Evolutionary conservation across 2,329 filamentous ascomycete species (phyloP).

Genomic region (Colletotrichum sojae): DNA sequence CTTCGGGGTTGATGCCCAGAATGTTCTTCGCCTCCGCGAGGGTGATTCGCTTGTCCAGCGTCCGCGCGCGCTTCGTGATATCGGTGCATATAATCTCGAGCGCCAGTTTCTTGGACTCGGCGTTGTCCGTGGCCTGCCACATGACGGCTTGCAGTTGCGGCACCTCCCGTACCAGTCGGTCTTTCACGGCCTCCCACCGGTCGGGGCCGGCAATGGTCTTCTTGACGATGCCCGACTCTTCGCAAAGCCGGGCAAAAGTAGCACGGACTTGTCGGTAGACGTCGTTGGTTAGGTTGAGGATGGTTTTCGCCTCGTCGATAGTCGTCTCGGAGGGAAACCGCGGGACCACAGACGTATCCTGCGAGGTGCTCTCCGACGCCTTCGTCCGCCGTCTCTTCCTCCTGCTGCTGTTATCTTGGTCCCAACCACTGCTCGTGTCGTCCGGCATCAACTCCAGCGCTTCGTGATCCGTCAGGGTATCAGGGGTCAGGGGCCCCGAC

Average conservation of each 20-base stretch:
- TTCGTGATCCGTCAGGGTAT: slow-evolving; percentile 35
- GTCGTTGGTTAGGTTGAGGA: slow-evolving; percentile 73
- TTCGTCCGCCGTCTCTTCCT: slow-evolving; percentile 38
- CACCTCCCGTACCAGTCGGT: slow-evolving; percentile 74
- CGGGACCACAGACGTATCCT: slow-evolving; percentile 77
- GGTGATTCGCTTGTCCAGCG: slow-evolving; percentile 76
- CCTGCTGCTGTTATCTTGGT: slow-evolving; percentile 21
- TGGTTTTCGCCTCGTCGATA: slow-evolving; percentile 81
- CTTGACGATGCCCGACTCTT: slow-evolving; percentile 76
- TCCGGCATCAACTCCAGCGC: slow-evolving; percentile 6
- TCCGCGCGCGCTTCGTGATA: slow-evolving; percentile 83
- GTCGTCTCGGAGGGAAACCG: slow-evolving; percentile 88
- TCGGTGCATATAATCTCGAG: slow-evolving; percentile 86
- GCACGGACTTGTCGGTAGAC: slow-evolving; percentile 76
- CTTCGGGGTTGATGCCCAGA: slow-evolving; percentile 59
- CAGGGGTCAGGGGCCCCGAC: slow-evolving; percentile 26
- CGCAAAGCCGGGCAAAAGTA: slow-evolving; percentile 79
- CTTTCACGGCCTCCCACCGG: slow-evolving; percentile 80
- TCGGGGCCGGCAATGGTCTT: slow-evolving; percentile 83
- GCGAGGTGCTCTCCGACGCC: slow-evolving; percentile 61
- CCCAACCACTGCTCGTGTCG: slow-evolving; percentile 3
- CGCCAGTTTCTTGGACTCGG: slow-evolving; percentile 76
- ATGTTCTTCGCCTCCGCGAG: slow-evolving; percentile 81
- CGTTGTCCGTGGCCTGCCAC: slow-evolving; percentile 68
- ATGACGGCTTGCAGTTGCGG: slow-evolving; percentile 75